Percentiles rank a stretch among this genome's conserved stretches.
Evolutionary conservation across 2,329 filamentous ascomycete genomes (phyloP).

Genomic region (Epichloe gansuensis): DNA sequence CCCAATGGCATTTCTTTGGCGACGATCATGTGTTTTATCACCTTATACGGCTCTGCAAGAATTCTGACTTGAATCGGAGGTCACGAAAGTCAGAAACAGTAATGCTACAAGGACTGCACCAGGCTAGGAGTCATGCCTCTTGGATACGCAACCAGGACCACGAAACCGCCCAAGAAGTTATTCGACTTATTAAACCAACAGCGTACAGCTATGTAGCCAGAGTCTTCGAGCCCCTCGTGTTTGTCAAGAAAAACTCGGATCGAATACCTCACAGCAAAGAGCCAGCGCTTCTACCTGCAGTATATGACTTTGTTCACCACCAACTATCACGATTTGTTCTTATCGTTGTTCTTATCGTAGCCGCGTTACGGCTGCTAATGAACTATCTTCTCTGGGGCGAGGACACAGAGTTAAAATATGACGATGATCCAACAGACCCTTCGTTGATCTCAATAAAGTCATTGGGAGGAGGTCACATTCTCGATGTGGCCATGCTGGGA

Average conservation of each 20-base stretch:
- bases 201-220: conserved; percentile 60
- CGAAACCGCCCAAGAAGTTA: conserved; percentile 64
- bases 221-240: conserved; percentile 63
- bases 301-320: conserved; percentile 55
- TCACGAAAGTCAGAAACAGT: conserved; percentile 23
- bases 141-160: conserved; percentile 72
- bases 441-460: conserved; percentile 48
- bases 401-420: conserved; percentile 30
- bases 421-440: conserved; percentile 31
- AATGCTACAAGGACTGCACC: conserved; percentile 51
- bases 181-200: conserved; percentile 61
- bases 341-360: conserved; percentile 49
- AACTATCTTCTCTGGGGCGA: conserved; percentile 64
- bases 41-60: conserved; percentile 14
- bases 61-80: conserved; percentile 6
- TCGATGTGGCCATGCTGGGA: conserved; percentile 57
- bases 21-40: conserved; percentile 32
- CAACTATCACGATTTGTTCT: conserved; percentile 48
- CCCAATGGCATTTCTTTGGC: conserved; percentile 70
- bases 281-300: conserved; percentile 23
- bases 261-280: conserved; percentile 41
- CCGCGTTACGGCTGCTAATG: conserved; percentile 57
- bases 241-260: conserved; percentile 57
- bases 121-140: conserved; percentile 61
- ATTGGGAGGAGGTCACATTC: conserved; percentile 48